Evolutionary conservation across 2,329 filamentous ascomycete species (phyloP).

Genomic region (Xylaria hypoxylon): DNA sequence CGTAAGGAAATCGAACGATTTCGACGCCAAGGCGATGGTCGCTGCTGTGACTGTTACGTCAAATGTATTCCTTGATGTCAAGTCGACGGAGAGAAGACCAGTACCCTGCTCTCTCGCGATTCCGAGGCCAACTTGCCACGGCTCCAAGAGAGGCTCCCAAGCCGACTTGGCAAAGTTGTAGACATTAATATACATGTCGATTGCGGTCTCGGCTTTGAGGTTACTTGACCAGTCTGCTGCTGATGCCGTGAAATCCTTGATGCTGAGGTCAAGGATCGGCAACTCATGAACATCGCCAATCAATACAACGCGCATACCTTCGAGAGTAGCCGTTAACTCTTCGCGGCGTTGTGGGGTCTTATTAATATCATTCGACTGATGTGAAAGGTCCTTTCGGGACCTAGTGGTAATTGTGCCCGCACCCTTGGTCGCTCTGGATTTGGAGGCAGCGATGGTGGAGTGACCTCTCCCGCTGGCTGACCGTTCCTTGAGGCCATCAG

Average conservation of each 20-base stretch:
- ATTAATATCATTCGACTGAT: conserved; percentile 51
- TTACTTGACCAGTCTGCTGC: conserved; percentile 92
- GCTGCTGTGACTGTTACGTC: conserved; percentile 94
- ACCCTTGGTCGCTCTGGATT: conserved; percentile 56
- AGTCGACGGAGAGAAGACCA: conserved; percentile 82
- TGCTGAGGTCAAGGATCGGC: conserved; percentile 91
- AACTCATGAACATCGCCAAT: conserved; percentile 97
- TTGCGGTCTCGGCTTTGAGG: conserved; percentile 86
- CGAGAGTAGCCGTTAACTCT: conserved; percentile 85
- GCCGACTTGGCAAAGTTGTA: conserved; percentile 99
- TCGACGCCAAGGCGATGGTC: conserved; percentile 91
- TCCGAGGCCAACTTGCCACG: conserved; percentile 94
- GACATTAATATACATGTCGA: conserved; percentile 94
- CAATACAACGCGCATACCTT: conserved; percentile 90
- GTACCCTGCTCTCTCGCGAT: conserved; percentile 81
- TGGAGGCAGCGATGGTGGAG: conserved; percentile 61
- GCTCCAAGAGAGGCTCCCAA: conserved; percentile 96
- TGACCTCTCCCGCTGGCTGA: conserved; percentile 67
- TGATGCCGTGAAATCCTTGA: conserved; percentile 87
- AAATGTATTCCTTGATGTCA: conserved; percentile 89
- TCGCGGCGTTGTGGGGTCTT: conserved; percentile 64
- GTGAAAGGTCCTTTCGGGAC: conserved; percentile 43
- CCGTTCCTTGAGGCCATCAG: conserved; percentile 63
- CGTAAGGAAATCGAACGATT: conserved; percentile 90
- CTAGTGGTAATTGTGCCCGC: conserved; percentile 49